phyloP scores from a whole-genome alignment of 78 protist genomes.

The Mantamonas sphyraenae region DNA sequence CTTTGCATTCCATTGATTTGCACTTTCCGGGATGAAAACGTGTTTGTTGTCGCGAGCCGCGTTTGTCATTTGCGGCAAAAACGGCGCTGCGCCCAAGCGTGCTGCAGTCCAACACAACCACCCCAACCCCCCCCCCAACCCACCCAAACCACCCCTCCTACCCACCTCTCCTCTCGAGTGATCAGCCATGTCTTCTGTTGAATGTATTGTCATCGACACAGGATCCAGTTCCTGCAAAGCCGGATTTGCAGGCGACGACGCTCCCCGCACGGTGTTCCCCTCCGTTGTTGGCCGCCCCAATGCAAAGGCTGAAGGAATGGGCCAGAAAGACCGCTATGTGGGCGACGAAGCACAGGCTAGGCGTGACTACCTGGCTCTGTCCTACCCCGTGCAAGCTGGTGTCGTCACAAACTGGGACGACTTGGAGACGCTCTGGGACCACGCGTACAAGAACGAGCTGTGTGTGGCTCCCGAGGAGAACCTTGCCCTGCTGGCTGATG shows the following conservation, averaged over 20 bases:
- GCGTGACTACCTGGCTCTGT: constrained; percentile 14
- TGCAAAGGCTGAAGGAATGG: constrained; percentile 11
- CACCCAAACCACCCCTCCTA: too few relatives aligned
- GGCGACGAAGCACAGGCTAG: constrained; percentile 44
- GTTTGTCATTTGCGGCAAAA: too few relatives aligned
- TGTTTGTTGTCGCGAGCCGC: too few relatives aligned
- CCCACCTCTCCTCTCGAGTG: too few relatives aligned
- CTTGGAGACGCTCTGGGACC: constrained; percentile 36
- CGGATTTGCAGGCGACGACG: too few relatives aligned
- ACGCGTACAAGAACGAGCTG: constrained; percentile 24
- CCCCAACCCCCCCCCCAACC: too few relatives aligned
- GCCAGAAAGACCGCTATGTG: constrained; percentile 28
- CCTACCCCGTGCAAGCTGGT: constrained; percentile 43
- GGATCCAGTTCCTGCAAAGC: constrained; percentile 69
- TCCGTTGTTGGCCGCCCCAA: constrained; percentile 59
- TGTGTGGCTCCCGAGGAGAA: constrained; percentile 31
- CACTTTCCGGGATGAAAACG: too few relatives aligned
- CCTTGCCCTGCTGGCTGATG: constrained; percentile 20
- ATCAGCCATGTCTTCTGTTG: too few relatives aligned
- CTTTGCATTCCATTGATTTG: too few relatives aligned
- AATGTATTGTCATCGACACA: constrained; percentile 25
- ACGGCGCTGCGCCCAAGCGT: too few relatives aligned
- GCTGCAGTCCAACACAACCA: too few relatives aligned
- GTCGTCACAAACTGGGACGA: constrained; percentile 42
- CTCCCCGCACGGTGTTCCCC: constrained; percentile 75